phyloP scores from a whole-genome alignment of 108 stramenopile species.

The Nitzschia putrida region DNA sequence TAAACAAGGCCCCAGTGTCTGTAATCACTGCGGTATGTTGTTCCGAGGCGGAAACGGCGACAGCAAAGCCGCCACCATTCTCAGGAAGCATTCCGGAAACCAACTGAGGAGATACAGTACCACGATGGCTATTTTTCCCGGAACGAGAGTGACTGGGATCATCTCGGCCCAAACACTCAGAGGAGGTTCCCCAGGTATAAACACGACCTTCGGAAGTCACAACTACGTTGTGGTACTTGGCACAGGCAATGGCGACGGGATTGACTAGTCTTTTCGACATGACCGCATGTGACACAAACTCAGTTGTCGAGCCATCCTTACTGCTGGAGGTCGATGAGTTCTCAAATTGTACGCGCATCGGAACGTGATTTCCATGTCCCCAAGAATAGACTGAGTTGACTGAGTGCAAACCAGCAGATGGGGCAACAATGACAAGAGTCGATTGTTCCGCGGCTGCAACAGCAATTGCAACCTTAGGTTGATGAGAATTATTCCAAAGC shows the following conservation, averaged over 20 bases:
- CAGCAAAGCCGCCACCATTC: slow-evolving; percentile 78
- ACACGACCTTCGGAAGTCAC: slow-evolving; percentile 84
- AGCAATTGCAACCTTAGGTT: slow-evolving; percentile 55
- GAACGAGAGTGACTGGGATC: neutral
- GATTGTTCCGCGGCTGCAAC: slow-evolving; percentile 82
- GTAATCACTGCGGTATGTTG: slow-evolving; percentile 79
- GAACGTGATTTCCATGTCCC: slow-evolving; percentile 82
- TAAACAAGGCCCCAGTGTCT: slow-evolving; percentile 70
- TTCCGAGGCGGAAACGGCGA: slow-evolving; percentile 76
- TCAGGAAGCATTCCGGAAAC: slow-evolving; percentile 80
- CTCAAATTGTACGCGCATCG: slow-evolving; percentile 63
- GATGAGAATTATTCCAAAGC: slow-evolving; percentile 49
- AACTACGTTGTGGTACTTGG: slow-evolving; percentile 83
- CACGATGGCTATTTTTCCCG: slow-evolving; percentile 5
- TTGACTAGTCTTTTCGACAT: slow-evolving; percentile 39
- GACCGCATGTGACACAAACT: neutral
- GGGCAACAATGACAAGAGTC: slow-evolving; percentile 62
- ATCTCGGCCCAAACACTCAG: slow-evolving; percentile 61
- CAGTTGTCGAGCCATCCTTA: neutral
- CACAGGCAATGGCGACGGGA: slow-evolving; percentile 78
- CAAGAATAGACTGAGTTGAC: slow-evolving; percentile 78
- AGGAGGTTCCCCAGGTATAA: slow-evolving; percentile 90
- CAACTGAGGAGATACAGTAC: slow-evolving; percentile 62
- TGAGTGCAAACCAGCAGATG: slow-evolving; percentile 35
- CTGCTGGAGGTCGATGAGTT: neutral